Conservation (phyloP, 1,284 basidiomycete species). For the Boletus holoroseus region DNA sequence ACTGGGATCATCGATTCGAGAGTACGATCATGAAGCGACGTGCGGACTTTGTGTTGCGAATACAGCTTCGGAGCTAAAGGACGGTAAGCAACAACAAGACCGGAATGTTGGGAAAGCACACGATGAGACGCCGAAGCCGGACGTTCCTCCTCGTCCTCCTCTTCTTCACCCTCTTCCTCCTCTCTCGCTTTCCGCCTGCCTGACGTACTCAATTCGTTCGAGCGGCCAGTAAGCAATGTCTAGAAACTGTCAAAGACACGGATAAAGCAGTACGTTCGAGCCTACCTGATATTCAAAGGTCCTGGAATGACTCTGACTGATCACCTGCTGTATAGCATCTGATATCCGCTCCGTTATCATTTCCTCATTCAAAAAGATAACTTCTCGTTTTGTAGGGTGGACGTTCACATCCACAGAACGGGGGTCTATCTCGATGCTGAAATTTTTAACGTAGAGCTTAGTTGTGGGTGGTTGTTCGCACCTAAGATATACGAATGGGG, state of each 20-base stretch:
- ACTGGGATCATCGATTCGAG: slow-evolving; percentile 90
- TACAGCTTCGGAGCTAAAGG: slow-evolving; percentile 44
- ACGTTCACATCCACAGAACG: slow-evolving; percentile 94
- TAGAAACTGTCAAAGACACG: slow-evolving; percentile 25
- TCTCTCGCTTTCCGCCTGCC: slow-evolving; percentile 40
- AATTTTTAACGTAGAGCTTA: slow-evolving; percentile 1
- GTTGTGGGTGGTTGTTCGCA: slow-evolving; percentile 26
- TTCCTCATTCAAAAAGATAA: slow-evolving; percentile 94
- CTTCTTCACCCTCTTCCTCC: slow-evolving; percentile 32
- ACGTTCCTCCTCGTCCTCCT: slow-evolving; percentile 26
- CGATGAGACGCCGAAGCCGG: slow-evolving; percentile 13
- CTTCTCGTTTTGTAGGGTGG: slow-evolving; percentile 96
- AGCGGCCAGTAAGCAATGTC: slow-evolving; percentile 59
- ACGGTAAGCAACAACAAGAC: slow-evolving; percentile 6
- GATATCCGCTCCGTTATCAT: slow-evolving; percentile 78
- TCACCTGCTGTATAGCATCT: slow-evolving; percentile 67
- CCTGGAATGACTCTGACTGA: slow-evolving; percentile 63
- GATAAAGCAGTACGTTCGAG: neutral
- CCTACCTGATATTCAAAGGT: slow-evolving; percentile 79
- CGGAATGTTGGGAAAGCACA: slow-evolving; percentile 6
- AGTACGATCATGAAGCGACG: slow-evolving; percentile 82
- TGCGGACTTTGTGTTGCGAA: slow-evolving; percentile 91
- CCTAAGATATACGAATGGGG: slow-evolving; percentile 92
- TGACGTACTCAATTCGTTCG: slow-evolving; percentile 37
- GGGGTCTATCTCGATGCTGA: slow-evolving; percentile 78